A percentile compares a stretch with the other conserved stretches of the same genome.
phyloP scores from a whole-genome alignment of 306 rosid species.

The Vigna angularis region DNA sequence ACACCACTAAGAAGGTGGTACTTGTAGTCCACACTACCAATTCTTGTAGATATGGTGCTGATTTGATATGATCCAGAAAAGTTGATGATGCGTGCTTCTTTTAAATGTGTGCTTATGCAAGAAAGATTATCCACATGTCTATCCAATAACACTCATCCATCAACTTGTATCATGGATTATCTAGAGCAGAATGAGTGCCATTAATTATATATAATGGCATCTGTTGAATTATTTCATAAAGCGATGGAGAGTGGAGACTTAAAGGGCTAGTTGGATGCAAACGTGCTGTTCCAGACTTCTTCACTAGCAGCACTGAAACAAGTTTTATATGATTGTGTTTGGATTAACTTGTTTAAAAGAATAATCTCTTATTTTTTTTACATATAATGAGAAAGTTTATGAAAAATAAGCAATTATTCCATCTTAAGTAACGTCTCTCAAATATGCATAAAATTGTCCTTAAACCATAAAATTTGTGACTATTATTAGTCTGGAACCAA shows the following conservation, averaged over 20 bases:
- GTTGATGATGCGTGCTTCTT: constrained; percentile 33
- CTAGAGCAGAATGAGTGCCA: constrained; percentile 36
- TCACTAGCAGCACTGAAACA: background rate
- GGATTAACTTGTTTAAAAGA: background rate
- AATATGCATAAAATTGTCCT: background rate
- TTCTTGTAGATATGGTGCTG: constrained; percentile 38
- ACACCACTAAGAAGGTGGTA: constrained; percentile 44
- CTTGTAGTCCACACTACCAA: constrained; percentile 27
- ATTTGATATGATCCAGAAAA: constrained; percentile 31
- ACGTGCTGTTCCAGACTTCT: constrained; percentile 11
- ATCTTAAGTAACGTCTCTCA: background rate
- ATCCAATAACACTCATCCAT: constrained; percentile 37
- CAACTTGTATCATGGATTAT: constrained; percentile 6
- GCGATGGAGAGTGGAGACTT: constrained; percentile 18
- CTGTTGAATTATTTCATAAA: constrained; percentile 36
- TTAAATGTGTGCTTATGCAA: constrained; percentile 37
- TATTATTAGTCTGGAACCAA: too few species aligned
- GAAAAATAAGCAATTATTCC: background rate
- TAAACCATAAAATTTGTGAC: background rate
- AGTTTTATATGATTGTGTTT: background rate
- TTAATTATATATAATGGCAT: constrained; percentile 37
- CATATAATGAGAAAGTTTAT: background rate
- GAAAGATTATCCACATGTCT: constrained; percentile 23
- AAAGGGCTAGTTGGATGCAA: constrained; percentile 30
- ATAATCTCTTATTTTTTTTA: background rate